phyloP scores from a whole-genome alignment of 2,329 filamentous ascomycete species.

The Dactylellina leptospora region DNA sequence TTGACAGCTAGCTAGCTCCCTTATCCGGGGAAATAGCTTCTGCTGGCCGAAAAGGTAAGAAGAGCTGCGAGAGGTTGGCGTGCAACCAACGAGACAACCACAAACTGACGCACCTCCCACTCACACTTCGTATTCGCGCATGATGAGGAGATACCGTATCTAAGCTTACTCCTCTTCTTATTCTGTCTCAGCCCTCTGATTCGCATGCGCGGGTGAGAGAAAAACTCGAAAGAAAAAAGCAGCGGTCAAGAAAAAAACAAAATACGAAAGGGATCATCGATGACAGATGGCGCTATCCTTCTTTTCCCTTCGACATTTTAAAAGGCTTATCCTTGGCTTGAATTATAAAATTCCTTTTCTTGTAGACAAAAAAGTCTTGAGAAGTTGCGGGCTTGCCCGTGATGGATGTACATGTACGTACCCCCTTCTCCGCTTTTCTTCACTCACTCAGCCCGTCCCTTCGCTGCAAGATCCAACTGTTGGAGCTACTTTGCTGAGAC shows the following conservation, averaged over 20 bases:
- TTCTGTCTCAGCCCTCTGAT: not conserved
- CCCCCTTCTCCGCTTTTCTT: too few species aligned
- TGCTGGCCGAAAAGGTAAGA: conserved; percentile 16
- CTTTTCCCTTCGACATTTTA: too few species aligned
- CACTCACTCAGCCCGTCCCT: not conserved
- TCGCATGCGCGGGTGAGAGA: not conserved
- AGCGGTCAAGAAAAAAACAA: not conserved
- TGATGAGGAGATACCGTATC: too few species aligned
- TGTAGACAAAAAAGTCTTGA: too few species aligned
- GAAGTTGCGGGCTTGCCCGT: too few species aligned
- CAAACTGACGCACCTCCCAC: not conserved
- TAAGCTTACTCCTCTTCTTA: not conserved
- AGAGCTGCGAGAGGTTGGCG: not conserved
- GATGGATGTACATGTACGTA: too few species aligned
- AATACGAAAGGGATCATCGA: not conserved
- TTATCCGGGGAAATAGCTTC: conserved; percentile 26
- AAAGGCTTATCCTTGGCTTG: conserved; percentile 19
- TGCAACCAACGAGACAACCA: not conserved
- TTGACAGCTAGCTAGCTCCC: too few species aligned
- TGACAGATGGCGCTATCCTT: conserved; percentile 32
- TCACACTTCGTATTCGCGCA: conserved; percentile 1
- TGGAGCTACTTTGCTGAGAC: not conserved
- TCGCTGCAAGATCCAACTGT: conserved; percentile 2
- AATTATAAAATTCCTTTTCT: conserved; percentile 32
- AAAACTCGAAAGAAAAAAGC: not conserved